A percentile compares a stretch with the other conserved stretches of the same genome.
Evolutionary conservation across 1,284 basidiomycete genomes (phyloP).

Genomic region (Blastosporella zonata): DNA sequence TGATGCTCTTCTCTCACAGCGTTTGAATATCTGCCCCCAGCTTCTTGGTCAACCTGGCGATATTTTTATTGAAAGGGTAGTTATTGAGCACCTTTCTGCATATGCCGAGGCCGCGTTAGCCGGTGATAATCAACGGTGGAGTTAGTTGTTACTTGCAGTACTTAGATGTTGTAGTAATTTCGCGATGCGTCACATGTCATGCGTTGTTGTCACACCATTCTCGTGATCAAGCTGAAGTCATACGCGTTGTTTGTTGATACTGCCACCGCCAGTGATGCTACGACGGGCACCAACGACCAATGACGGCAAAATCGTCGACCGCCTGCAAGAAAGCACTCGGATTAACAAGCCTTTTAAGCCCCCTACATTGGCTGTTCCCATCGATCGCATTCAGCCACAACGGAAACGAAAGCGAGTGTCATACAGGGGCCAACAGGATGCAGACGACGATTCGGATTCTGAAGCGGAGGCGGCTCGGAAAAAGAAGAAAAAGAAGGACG

Average conservation of each 20-base stretch:
- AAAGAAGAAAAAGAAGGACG: constrained; percentile 59
- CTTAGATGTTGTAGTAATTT: constrained; percentile 1
- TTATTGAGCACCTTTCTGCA: constrained; percentile 39
- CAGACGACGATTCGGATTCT: constrained; percentile 46
- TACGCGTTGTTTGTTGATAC: constrained; percentile 1
- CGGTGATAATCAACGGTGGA: constrained; percentile 34
- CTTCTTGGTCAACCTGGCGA: constrained; percentile 30
- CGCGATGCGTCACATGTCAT: constrained; percentile 20
- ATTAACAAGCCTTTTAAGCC: constrained; percentile 81
- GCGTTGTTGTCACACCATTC: constrained; percentile 15
- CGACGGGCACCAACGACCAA: constrained; percentile 64
- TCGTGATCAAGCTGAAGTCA: constrained; percentile 7
- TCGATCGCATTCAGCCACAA: constrained; percentile 60
- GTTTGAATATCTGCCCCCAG: constrained; percentile 40
- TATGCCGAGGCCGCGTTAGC: constrained; percentile 39
- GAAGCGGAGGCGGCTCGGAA: constrained; percentile 47
- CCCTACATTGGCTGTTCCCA: constrained; percentile 48
- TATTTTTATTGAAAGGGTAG: constrained; percentile 36
- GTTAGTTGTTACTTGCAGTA: constrained; percentile 10
- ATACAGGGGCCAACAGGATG: constrained; percentile 66
- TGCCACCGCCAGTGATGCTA: constrained; percentile 67
- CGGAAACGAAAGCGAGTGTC: constrained; percentile 83
- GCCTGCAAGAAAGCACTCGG: constrained; percentile 66
- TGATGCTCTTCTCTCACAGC: constrained; percentile 39
- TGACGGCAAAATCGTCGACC: constrained; percentile 64